These are phyloP conservation scores for Chrysanthemum makinoi DNA, from an alignment of 129 eudicot genomes.

Conservation along the genomic window DNA sequence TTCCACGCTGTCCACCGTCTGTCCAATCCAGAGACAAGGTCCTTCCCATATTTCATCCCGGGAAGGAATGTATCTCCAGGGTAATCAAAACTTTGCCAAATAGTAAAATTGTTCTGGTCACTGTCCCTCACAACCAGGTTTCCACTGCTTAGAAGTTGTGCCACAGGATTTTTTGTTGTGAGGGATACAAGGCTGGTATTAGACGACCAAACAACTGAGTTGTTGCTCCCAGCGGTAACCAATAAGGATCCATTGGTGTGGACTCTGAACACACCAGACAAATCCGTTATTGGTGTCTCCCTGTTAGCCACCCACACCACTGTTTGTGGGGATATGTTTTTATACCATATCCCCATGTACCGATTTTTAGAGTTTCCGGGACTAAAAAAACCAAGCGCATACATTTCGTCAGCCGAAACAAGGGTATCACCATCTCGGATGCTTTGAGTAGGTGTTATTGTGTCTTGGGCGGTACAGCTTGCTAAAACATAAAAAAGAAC, in stretches of 20 bases:
- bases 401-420: conserved; percentile 16
- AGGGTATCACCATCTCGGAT: conserved; percentile 14
- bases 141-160: conserved; percentile 19
- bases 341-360: conserved; percentile 30
- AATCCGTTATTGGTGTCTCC: conserved; percentile 18
- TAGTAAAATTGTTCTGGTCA: neutral
- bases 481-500: neutral
- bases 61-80: conserved; percentile 30
- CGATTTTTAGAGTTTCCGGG: conserved; percentile 18
- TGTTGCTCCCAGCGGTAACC: neutral
- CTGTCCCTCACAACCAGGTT: conserved; percentile 23
- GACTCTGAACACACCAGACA: neutral
- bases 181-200: neutral
- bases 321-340: conserved; percentile 12
- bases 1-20: conserved; percentile 25
- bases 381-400: conserved; percentile 25
- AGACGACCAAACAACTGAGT: conserved; percentile 26
- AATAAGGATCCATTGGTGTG: neutral
- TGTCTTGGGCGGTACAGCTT: neutral
- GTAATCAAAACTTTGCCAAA: conserved; percentile 14
- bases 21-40: conserved; percentile 15
- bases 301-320: conserved; percentile 30
- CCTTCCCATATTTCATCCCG: conserved; percentile 37
- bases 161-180: neutral
- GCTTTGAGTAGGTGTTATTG: neutral